Evolutionary conservation across 441 rosid species (phyloP).

Genomic region (Mallotus japonicus): DNA sequence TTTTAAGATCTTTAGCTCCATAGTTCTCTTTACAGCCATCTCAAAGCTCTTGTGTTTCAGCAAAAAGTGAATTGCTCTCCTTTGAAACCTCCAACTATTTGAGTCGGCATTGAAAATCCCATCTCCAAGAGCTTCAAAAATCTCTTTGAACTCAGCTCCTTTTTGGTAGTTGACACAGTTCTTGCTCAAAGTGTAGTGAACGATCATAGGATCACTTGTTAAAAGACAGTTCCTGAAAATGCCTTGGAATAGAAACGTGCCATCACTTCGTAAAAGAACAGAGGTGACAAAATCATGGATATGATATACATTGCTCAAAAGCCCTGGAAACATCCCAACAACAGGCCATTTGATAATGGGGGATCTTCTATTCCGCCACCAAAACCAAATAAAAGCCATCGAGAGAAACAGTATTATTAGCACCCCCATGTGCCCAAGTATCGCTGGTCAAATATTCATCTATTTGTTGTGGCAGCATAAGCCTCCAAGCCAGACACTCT

Average conservation of each 20-base stretch:
- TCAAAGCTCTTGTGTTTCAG: slow-evolving; percentile 2
- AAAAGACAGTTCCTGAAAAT: slow-evolving; percentile 22
- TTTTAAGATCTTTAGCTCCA: slow-evolving; percentile 13
- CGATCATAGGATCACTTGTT: slow-evolving; percentile 30
- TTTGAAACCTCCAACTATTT: slow-evolving; percentile 22
- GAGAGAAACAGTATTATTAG: neutral
- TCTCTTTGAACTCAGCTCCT: slow-evolving; percentile 23
- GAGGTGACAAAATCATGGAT: slow-evolving; percentile 20
- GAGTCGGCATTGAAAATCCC: slow-evolving; percentile 32
- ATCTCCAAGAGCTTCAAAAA: slow-evolving; percentile 32
- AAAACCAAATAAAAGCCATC: neutral
- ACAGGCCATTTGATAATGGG: neutral
- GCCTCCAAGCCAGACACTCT: too few relatives aligned
- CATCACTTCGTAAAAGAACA: too few relatives aligned
- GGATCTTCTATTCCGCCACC: neutral
- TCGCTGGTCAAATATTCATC: too few relatives aligned
- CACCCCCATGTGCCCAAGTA: neutral
- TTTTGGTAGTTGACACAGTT: slow-evolving; percentile 35
- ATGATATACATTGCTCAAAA: neutral
- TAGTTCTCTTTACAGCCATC: neutral
- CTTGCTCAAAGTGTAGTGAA: slow-evolving; percentile 25
- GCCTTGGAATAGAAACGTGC: slow-evolving; percentile 8
- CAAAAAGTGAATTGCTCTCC: slow-evolving; percentile 22
- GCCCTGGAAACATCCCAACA: slow-evolving; percentile 33
- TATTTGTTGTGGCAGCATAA: too few relatives aligned